Evolutionary conservation across 2,329 filamentous ascomycete genomes (phyloP), one percentile per base, ranked within the genome.

Genomic region (Xylaria sp.): DNA sequence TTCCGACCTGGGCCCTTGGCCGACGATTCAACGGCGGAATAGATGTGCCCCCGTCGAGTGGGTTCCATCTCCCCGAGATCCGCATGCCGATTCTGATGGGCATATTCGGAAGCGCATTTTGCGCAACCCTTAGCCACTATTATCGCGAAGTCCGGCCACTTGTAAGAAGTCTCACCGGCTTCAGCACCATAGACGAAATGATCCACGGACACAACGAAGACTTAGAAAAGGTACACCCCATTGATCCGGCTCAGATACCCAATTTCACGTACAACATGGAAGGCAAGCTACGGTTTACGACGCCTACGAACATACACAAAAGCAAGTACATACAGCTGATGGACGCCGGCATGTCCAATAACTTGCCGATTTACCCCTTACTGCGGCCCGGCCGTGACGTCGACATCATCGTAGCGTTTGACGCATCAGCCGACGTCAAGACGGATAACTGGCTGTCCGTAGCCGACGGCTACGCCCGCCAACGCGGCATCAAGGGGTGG

Each of bases 291-390:
- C 89, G 91, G 0, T 73, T 83, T 1, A 90, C 90, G 0, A 89
- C 88, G n/a, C 92, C 94, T 0, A 83, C 87, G 26, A 91, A 85
- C 53, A 84, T 96, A 38, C 86, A 90, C 64, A 78, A 84, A 17
- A 81, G 80, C 13, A 79, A 87, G 41, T 88, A 96, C 69, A 79
- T 93, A 17, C 87, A 90, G 60, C 80, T 93, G 16, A 97, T 97
- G 92, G 94, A 99, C 71, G 92, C 94, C 1, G 94, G 94, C 46
- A 99, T 99, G 94, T 95, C 90, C 61, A 97, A 99, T 70, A 99
- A 99, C 67, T 79, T 99, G 7, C 94, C 94, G 1, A 92, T 97
- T 39, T 99, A 99, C 69, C 94, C 94, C 0, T 81, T 97, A 2
- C 85, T 99, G 17, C 86, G 94, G 9, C 91, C 91, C 0, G 93